Base-by-base conservation (phyloP, 441 rosid genomes). In the Viola pubescens region DNA sequence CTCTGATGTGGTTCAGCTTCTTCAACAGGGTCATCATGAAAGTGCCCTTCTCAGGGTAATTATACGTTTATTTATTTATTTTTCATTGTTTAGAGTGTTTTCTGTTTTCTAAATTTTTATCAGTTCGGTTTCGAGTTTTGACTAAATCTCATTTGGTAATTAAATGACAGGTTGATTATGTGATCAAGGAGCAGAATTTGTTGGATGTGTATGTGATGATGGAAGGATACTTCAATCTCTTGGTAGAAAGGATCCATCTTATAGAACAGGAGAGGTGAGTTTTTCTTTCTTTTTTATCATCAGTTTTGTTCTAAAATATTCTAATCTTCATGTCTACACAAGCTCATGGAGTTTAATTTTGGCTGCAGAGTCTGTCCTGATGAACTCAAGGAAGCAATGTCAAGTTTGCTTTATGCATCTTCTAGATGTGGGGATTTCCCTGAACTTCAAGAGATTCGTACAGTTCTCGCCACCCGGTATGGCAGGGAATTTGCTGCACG, bases 381-480 rank as follows among this genome's bases (percentile, higher is more conserved):
- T 13, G 98, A 94, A 74, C 70, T 89, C 67, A 69, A 68, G 43
- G 98, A 89, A 80, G 85, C 95, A 34, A 71, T 85, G 9, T 80
- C 95, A 5, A 70, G 83, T 37, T 79, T 94, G 80, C 73, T 88
- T 51, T 89, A 69, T 54, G 94, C 89, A 3, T 85, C 98, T 41
- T 76, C 89, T 0, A 81, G 97, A 56, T 81, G 89, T 4, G 96
- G 98, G 1, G 96, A 94, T 2, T 89, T 94, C 62, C 98, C 97
- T 10, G 97, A 94, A 82, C 95, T 94, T 70, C 88, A 73, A 71
- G 89, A 89, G 70, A 79, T 94, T 60, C 94, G 97, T 37, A 69
- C 62, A 0, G 71, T 76, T 65, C 71, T 88, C 60, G 54, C 80
- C 3, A 80, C 97, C 42, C 83, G 81, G 48, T 94, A 77, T 50